These are phyloP conservation scores for Effrenium voratum DNA, from an alignment of 73 alveolate species.

Conservation along the genomic window DNA sequence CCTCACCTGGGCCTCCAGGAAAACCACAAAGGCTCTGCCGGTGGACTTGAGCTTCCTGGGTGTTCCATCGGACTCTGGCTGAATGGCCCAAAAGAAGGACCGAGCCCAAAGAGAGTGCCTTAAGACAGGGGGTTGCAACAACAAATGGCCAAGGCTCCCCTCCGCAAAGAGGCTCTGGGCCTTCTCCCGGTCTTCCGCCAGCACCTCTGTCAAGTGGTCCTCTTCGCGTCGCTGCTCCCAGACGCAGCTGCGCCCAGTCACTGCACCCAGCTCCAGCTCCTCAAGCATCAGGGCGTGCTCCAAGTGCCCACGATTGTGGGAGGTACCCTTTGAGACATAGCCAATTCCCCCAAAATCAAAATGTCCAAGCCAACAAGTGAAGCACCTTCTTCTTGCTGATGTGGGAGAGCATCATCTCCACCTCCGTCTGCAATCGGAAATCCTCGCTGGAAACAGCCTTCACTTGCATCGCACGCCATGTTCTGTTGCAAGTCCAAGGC, in stretches of 20 bases:
- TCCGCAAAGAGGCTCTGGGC: not conserved
- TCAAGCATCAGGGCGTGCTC: not conserved
- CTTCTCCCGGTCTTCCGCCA: not conserved
- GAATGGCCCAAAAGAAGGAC: too few species aligned
- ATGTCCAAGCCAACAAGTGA: not conserved
- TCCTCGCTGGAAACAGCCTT: not conserved
- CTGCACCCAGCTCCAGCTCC: not conserved
- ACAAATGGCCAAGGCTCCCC: conserved; percentile 17
- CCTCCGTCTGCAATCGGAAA: conserved; percentile 31
- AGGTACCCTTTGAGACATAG: not conserved
- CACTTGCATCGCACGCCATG: not conserved
- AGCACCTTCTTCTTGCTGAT: conserved; percentile 14
- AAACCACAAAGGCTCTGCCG: conserved; percentile 68
- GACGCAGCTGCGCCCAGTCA: not conserved
- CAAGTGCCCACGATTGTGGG: too few species aligned
- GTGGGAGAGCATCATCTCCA: conserved; percentile 46
- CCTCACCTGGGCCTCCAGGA: conserved; percentile 11
- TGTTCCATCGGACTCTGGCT: too few species aligned
- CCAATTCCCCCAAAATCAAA: not conserved
- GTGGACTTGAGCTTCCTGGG: conserved; percentile 67
- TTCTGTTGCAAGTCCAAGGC: not conserved
- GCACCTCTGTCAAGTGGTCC: not conserved
- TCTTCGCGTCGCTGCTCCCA: not conserved
- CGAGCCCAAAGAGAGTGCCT: too few species aligned
- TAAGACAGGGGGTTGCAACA: not conserved